These are phyloP conservation scores for Fusarium neocosmosporiellum DNA, from an alignment of 2,329 filamentous ascomycete genomes.

Conservation along the genomic window DNA sequence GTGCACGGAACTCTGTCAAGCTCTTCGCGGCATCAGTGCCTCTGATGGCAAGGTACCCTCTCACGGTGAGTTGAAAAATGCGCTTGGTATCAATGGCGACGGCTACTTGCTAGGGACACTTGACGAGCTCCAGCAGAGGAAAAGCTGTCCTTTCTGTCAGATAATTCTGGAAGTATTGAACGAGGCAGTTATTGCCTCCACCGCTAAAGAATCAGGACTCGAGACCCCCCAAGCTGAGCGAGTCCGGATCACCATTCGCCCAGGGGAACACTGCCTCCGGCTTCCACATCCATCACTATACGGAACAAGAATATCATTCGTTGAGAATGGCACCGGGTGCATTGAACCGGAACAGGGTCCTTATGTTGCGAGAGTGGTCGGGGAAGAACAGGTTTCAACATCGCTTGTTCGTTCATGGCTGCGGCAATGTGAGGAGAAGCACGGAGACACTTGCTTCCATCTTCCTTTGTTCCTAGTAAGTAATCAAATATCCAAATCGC, in stretches of 20 bases:
- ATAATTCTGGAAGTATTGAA: not conserved
- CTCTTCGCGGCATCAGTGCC: not conserved
- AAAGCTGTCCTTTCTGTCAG: not conserved
- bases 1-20: conserved; percentile 8
- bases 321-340: not conserved
- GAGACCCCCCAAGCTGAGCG: not conserved
- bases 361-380: not conserved
- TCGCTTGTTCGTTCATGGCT: conserved; percentile 5
- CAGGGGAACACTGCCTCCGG: not conserved
- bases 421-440: not conserved
- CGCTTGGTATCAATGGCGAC: not conserved
- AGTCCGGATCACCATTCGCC: not conserved
- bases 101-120: not conserved
- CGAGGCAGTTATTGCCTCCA: not conserved
- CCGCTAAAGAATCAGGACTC: rapidly evolving
- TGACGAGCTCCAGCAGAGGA: not conserved
- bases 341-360: not conserved
- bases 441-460: conserved; percentile 10
- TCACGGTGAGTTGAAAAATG: not conserved
- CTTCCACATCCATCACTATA: not conserved
- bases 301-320: conserved; percentile 9
- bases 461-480: conserved; percentile 7
- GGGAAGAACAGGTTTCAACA: not conserved
- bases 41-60: not conserved
- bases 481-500: too few relatives aligned